Percentiles rank a stretch among this genome's conserved stretches.
Conservation (phyloP, 805 yeast genomes). For the Candida nitratophila region DNA sequence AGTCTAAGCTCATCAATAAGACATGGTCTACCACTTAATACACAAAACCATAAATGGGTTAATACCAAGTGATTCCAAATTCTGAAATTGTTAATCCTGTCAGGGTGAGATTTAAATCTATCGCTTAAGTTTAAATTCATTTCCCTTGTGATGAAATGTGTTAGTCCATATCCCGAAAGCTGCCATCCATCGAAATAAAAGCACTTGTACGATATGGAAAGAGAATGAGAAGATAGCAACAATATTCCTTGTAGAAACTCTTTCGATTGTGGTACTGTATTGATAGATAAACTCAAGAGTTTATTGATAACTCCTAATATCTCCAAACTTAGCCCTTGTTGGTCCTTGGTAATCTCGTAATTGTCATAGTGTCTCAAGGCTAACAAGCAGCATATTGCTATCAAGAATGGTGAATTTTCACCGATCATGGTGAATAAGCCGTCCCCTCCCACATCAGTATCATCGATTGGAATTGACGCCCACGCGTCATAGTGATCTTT, state of each 20-base stretch:
- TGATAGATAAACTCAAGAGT: constrained; percentile 39
- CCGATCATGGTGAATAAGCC: too few relatives aligned
- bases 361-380: constrained; percentile 38
- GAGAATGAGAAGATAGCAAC: constrained; percentile 50
- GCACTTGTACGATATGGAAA: constrained; percentile 46
- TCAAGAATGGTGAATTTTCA: constrained; percentile 45
- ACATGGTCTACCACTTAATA: constrained; percentile 63
- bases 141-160: constrained; percentile 52
- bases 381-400: constrained; percentile 55
- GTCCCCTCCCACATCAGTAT: neutral
- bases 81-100: constrained; percentile 40
- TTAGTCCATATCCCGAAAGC: constrained; percentile 55
- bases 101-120: constrained; percentile 19
- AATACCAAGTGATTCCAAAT: constrained; percentile 66
- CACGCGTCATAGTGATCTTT: constrained; percentile 58
- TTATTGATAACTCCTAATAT: constrained; percentile 38
- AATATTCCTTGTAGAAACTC: constrained; percentile 60
- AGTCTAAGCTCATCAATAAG: constrained; percentile 53
- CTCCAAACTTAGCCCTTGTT: constrained; percentile 5
- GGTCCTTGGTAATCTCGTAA: constrained; percentile 1
- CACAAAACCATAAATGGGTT: constrained; percentile 55
- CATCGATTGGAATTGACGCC: constrained; percentile 53
- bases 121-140: constrained; percentile 22
- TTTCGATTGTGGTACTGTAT: constrained; percentile 33
- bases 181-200: constrained; percentile 64